Evolutionary conservation across 2,329 filamentous ascomycete genomes (phyloP), one percentile per base, ranked within the genome.

Genomic region (Claviceps fusiformis): DNA sequence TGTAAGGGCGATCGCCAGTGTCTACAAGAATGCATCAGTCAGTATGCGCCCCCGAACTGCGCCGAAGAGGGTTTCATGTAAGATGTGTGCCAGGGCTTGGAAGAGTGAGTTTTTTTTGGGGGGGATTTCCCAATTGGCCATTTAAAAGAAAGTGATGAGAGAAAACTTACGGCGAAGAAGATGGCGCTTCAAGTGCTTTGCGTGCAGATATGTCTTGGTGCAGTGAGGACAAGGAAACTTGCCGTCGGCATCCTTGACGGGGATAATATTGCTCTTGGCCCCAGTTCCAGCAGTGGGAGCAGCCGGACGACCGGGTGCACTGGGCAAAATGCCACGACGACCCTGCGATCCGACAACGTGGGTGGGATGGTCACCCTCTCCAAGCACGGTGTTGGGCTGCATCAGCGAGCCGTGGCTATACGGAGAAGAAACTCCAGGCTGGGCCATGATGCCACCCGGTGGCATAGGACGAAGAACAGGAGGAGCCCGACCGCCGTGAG

Each of bases 211-310:
- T 7, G 91, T 96, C 78, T 97, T 97, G 65, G 89, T 95, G 75
- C 93, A 98, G 71, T 97, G 91, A 64, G 90, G 90, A 73, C 93
- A 98, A 57, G 93, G 92, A 68, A 95, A 98, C 75, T 97, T 97
- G 67, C 93, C 93, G 69, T 97, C 92, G 9, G 90, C 89, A 70
- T 97, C 92, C 76, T 97, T 96, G 63, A 89, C 86, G 17, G 91
- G 90, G 59, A 95, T 93, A 59, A 88, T 82, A 58, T 87, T 85
- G 64, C 80, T 88, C 78, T 95, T 95, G 10, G 81, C 76, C 47
- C 80, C 79, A 60, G 82, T 83, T 47, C 88, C 85, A 24, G 81
- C 79, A 27, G 85, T 75, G 37, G 87, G 83, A 31, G 89, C 88
- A 54, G 88, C 83, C 55, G 90, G 87, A 57, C 90, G 80, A 47